Base-by-base conservation (phyloP, 2,329 filamentous ascomycete genomes). In the Alternaria brassicicola region DNA sequence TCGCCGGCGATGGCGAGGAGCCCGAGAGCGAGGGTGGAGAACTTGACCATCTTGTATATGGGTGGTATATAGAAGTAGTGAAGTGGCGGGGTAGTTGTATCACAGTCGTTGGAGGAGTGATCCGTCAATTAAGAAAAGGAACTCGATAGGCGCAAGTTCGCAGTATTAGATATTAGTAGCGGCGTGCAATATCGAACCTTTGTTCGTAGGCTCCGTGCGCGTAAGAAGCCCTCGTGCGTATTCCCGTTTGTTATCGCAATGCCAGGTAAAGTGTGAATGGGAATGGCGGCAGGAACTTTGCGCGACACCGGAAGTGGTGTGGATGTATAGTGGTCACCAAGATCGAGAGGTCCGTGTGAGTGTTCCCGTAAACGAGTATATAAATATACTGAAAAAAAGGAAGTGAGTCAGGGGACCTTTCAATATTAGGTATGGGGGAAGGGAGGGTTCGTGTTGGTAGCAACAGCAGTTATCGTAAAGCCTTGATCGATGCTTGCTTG, bases 11-110 rank as follows among this genome's bases (percentile, higher is more conserved):
- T 47, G 52, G 53, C 61, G 53, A 68, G 59, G 21, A 74, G 65
- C 64, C 62, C 68, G 23, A 67, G 39, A 36, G 61, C 63, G 35
- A 70, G 38, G 35, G 62, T 46, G 33, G 55, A 49, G 52, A 70
- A 52, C 51, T 65, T 69, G 52, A 71, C 65, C 67, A 69, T 69
- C n/a, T 10, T 64, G 54, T 30, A 50, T 36, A 47, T 41, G 10
- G 48, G 36, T 13, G 30, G 33, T 3, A 13, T 46, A 25, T 35
- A 33, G 13, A 47, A 47, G 43, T 47, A 19, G 30, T 47, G 43
- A 31, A 26, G 31, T 8, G 17, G 42, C 31, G 25, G 26, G 6
- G 47, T 26, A n/a, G 13, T 33, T n/a, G 4, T 19, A 28, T 52
- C 19, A 19, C 43, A 23, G 33, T 46, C 33, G 50, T 31, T n/a